phyloP scores from a whole-genome alignment of 2,329 filamentous ascomycete species.

The Cladorrhinum sp. region DNA sequence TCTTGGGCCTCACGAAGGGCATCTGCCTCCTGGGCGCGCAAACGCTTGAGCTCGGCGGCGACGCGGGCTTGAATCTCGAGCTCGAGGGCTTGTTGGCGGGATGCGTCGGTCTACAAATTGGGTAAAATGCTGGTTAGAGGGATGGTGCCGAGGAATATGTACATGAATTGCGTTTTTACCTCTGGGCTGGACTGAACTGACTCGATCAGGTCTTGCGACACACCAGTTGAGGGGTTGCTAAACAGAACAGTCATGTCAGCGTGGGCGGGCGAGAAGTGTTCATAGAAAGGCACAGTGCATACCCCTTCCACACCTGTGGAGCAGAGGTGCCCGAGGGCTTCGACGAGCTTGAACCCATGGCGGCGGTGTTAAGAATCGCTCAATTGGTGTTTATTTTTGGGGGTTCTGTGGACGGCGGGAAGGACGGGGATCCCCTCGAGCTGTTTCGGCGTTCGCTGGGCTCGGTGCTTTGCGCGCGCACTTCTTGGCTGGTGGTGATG shows the following conservation, averaged over 20 bases:
- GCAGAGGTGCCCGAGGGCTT: conserved; percentile 46
- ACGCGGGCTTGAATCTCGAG: conserved; percentile 87
- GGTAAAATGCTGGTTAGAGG: conserved; percentile 2
- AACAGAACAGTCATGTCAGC: conserved; percentile 21
- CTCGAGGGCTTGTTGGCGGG: conserved; percentile 78
- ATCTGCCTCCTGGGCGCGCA: conserved; percentile 67
- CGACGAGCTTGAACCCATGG: conserved; percentile 57
- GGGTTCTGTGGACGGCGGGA: not conserved
- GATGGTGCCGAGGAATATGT: not conserved
- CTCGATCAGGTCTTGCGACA: conserved; percentile 80
- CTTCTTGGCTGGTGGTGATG: conserved; percentile 10
- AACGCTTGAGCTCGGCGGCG: conserved; percentile 75
- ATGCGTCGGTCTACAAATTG: conserved; percentile 71
- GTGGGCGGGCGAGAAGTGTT: conserved; percentile 5
- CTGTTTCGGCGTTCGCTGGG: conserved; percentile 7
- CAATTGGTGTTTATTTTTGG: conserved; percentile 20
- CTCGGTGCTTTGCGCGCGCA: not conserved
- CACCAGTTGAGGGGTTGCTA: conserved; percentile 46
- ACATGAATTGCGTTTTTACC: conserved; percentile 48
- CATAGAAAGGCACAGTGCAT: conserved; percentile 32
- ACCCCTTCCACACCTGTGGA: conserved; percentile 55
- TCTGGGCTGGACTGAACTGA: conserved; percentile 80
- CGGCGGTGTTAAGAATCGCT: conserved; percentile 26
- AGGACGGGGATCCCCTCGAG: conserved; percentile 16
- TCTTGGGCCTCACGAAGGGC: conserved; percentile 68